Evolutionary conservation across 78 protist species (phyloP).

Genomic region (Dictyostelium capitatum): DNA sequence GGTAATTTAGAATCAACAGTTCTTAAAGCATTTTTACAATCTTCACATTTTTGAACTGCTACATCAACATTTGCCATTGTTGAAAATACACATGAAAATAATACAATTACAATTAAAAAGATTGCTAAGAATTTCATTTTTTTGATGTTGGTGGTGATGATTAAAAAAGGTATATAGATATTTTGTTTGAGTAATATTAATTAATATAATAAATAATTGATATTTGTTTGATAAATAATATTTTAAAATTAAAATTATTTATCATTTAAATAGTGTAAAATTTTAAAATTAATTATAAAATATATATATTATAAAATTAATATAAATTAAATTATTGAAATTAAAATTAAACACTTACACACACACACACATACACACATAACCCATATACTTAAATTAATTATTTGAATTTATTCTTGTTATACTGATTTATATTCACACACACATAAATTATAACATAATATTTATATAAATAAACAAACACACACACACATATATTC

Average conservation of each 20-base stretch:
- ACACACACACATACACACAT: no score
- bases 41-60: neutral
- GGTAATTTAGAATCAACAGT: conserved; percentile 42
- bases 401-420: no score
- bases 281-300: neutral
- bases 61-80: neutral
- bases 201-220: neutral
- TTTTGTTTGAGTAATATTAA: neutral
- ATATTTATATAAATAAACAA: no score
- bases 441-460: no score
- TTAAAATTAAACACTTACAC: no score
- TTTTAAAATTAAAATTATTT: neutral
- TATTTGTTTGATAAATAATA: neutral
- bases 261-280: neutral
- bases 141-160: neutral
- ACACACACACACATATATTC: no score
- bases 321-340: no score
- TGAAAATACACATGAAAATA: neutral
- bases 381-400: no score
- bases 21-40: conserved; percentile 38
- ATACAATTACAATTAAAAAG: conserved; percentile 14
- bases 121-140: conserved; percentile 26
- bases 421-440: no score
- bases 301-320: no score
- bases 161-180: neutral